Percentiles rank a stretch among this genome's conserved stretches.
Evolutionary conservation across 2,329 filamentous ascomycete genomes (phyloP).

Genomic region (Exophiala sp.): DNA sequence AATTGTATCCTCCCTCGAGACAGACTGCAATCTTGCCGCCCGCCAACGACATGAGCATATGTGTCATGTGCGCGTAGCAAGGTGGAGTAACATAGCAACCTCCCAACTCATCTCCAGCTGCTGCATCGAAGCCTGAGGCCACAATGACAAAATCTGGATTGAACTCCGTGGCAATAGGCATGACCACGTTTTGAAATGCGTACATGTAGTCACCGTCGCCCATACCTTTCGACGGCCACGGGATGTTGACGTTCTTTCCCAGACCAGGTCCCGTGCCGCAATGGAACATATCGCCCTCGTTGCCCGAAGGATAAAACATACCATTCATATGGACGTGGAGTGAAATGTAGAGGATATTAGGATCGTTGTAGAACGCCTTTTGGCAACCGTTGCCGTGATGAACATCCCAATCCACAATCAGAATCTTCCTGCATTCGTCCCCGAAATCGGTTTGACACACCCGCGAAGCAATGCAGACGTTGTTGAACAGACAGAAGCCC

Average conservation of each 20-base stretch:
- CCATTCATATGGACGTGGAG: slow-evolving; percentile 84
- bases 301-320: slow-evolving; percentile 71
- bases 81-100: slow-evolving; percentile 86
- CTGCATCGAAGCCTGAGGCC: slow-evolving; percentile 93
- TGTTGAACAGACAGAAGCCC: slow-evolving; percentile 98
- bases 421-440: slow-evolving; percentile 75
- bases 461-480: slow-evolving; percentile 87
- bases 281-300: slow-evolving; percentile 58
- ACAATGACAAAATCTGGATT: slow-evolving; percentile 92
- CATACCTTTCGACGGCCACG: slow-evolving; percentile 71
- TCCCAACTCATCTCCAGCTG: slow-evolving; percentile 86
- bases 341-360: slow-evolving; percentile 93
- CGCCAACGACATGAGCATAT: slow-evolving; percentile 96
- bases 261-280: slow-evolving; percentile 57
- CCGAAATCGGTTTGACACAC: slow-evolving; percentile 81
- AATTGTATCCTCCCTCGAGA: slow-evolving; percentile 93
- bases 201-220: slow-evolving; percentile 94
- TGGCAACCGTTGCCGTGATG: slow-evolving; percentile 88
- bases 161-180: slow-evolving; percentile 94
- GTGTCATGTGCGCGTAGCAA: slow-evolving; percentile 97
- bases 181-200: slow-evolving; percentile 91
- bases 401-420: slow-evolving; percentile 88
- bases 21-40: slow-evolving; percentile 87
- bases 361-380: slow-evolving; percentile 91
- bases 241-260: slow-evolving; percentile 66